Evolutionary conservation across 352 stramenopile species (phyloP), one percentile per base, ranked within the genome.

Genomic region (Phytophthora syringae): DNA sequence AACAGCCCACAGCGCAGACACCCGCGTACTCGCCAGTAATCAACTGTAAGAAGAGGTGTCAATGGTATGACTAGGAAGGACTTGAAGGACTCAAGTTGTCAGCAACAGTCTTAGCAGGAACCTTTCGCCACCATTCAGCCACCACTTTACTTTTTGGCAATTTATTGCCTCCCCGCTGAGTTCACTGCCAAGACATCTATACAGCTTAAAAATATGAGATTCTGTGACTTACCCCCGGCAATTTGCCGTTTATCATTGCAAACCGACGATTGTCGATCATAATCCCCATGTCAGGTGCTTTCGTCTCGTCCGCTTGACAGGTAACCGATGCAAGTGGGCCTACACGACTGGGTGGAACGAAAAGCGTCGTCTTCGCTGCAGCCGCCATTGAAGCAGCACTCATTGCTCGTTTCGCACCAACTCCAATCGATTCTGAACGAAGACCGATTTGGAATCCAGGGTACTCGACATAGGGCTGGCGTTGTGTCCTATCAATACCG

Each of bases 61-160:
- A 76, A 56, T 88, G 79, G 82, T 88, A 85, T 43, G 79, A 88
- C 51, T 90, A 48, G 47, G n/a, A n/a, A n/a, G n/a, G n/a, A n/a
- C n/a, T n/a, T n/a, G 9, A 3, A 42, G 36, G 30, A 37, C 5
- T 37, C 30, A 37, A 37, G 30, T 9, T 16, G 30, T n/a, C n/a
- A n/a, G n/a, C n/a, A n/a, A n/a, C n/a, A n/a, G n/a, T n/a, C n/a
- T n/a, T n/a, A n/a, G n/a, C n/a, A n/a, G n/a, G n/a, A n/a, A n/a
- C n/a, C n/a, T n/a, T n/a, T n/a, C n/a, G n/a, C n/a, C n/a, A n/a
- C n/a, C n/a, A n/a, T n/a, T n/a, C n/a, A n/a, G n/a, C n/a, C n/a
- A n/a, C n/a, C n/a, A n/a, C n/a, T n/a, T n/a, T n/a, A n/a, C n/a
- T n/a, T n/a, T n/a, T n/a, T n/a, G n/a, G n/a, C n/a, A n/a, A n/a